Conservation (phyloP, 148 eudicot genomes). For the Beta vulgaris region DNA sequence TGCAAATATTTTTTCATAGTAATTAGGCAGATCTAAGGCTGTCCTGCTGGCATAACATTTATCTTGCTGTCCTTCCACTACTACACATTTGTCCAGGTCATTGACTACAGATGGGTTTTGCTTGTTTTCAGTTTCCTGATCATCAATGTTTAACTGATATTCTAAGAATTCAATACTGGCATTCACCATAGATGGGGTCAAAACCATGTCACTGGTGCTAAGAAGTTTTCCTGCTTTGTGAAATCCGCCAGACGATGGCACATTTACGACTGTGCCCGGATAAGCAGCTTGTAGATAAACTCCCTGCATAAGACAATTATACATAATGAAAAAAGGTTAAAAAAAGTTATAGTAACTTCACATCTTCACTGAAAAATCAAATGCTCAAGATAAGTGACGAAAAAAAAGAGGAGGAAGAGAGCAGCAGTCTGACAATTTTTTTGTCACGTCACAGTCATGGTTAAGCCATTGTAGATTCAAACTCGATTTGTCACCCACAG, state of each 20-base stretch:
- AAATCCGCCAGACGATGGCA: slow-evolving; percentile 12
- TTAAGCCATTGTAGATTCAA: background rate
- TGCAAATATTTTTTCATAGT: slow-evolving; percentile 15
- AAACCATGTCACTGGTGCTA: slow-evolving; percentile 17
- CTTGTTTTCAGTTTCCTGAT: slow-evolving; percentile 20
- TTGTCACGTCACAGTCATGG: background rate
- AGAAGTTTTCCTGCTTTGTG: slow-evolving; percentile 6
- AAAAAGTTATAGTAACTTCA: background rate
- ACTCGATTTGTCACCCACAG: background rate
- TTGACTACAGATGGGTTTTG: slow-evolving; percentile 6
- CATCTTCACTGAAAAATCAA: background rate
- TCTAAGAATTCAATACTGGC: slow-evolving; percentile 19
- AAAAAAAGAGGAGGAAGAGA: background rate
- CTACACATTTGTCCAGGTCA: slow-evolving; percentile 17
- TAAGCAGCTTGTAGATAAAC: slow-evolving; percentile 18
- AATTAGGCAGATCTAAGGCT: slow-evolving; percentile 13
- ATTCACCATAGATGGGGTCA: slow-evolving; percentile 11
- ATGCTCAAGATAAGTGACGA: background rate
- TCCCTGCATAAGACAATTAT: slow-evolving; percentile 27
- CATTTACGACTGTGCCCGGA: slow-evolving; percentile 11
- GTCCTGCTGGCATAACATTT: slow-evolving; percentile 12
- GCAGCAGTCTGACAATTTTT: background rate
- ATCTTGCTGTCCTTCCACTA: slow-evolving; percentile 16
- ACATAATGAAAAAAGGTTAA: background rate
- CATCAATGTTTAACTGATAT: slow-evolving; percentile 26